A percentile compares a stretch with the other conserved stretches of the same genome.
Conservation (phyloP, 106 monocot species). For the Dioscorea zingiberensis region DNA sequence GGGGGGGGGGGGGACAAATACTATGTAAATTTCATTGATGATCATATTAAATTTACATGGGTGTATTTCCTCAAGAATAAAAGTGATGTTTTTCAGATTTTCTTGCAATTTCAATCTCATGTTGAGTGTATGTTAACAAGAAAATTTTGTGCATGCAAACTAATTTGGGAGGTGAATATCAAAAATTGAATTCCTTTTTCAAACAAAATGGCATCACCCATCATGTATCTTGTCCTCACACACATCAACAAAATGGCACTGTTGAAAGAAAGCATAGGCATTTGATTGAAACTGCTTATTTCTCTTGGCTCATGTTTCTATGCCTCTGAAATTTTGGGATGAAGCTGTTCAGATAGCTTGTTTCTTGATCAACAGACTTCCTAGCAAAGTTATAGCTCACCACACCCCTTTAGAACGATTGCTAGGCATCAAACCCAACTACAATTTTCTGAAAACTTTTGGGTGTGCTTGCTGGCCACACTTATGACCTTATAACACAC, state of each 20-base stretch:
- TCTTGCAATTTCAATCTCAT: neutral
- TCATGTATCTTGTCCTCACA: too few species aligned
- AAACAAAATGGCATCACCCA: too few species aligned
- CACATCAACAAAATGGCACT: neutral
- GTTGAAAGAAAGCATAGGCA: neutral
- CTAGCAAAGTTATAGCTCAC: neutral
- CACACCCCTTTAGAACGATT: neutral
- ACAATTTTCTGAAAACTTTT: neutral
- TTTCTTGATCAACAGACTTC: neutral
- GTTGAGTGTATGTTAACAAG: neutral
- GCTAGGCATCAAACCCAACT: neutral
- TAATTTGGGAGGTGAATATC: neutral
- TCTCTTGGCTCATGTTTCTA: neutral
- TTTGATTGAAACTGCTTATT: neutral
- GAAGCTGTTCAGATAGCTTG: neutral
- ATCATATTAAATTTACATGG: neutral
- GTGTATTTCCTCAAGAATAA: neutral
- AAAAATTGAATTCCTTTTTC: neutral
- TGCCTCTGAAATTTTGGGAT: neutral
- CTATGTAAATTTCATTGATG: neutral
- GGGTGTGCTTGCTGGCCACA: constrained; percentile 9
- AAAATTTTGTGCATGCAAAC: neutral
- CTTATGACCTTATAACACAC: neutral
- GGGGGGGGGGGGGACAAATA: too few species aligned
- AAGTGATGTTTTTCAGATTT: neutral